Conservation (phyloP, 495 filamentous ascomycete species). For the Aspergillus saccharolyticus region DNA sequence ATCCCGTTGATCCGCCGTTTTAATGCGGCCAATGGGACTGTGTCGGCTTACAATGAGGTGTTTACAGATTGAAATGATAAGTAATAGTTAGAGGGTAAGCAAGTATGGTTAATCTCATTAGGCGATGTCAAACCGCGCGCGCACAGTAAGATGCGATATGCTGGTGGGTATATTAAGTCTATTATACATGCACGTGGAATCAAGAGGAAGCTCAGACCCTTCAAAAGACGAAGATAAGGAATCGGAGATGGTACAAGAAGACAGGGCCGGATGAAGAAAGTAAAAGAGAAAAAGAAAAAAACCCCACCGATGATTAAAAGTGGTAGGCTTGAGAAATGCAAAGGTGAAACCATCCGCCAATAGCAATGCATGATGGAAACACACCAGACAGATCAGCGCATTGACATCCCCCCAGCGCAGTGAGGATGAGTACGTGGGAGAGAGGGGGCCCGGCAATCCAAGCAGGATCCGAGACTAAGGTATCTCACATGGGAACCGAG, state of each 20-base stretch:
- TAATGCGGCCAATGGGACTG: not conserved
- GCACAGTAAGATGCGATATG: slow-evolving; percentile 25
- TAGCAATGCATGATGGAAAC: not conserved
- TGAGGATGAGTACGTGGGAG: not conserved
- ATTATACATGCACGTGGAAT: slow-evolving; percentile 41
- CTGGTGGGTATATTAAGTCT: slow-evolving; percentile 47
- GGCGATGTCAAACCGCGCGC: slow-evolving; percentile 11
- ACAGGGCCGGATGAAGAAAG: slow-evolving; percentile 4
- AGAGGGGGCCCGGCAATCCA: slow-evolving; percentile 2
- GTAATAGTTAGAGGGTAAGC: not conserved
- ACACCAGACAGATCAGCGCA: slow-evolving; percentile 8
- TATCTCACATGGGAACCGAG: slow-evolving; percentile 15
- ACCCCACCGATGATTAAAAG: slow-evolving; percentile 9
- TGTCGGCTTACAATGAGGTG: not conserved
- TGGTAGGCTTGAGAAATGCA: slow-evolving; percentile 11
- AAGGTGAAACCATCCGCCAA: slow-evolving; percentile 4
- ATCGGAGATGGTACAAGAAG: slow-evolving; percentile 10
- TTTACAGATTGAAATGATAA: not conserved
- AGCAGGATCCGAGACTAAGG: slow-evolving; percentile 7
- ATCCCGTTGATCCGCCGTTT: not conserved
- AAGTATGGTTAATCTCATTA: slow-evolving; percentile 9
- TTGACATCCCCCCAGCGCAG: too few species aligned
- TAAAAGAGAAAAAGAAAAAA: slow-evolving; percentile 13
- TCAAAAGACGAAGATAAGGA: slow-evolving; percentile 14
- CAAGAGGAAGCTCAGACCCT: slow-evolving; percentile 17